These are phyloP conservation scores for Heterobasidion parviporum DNA, from an alignment of 1,284 basidiomycete genomes.

Conservation along the genomic window DNA sequence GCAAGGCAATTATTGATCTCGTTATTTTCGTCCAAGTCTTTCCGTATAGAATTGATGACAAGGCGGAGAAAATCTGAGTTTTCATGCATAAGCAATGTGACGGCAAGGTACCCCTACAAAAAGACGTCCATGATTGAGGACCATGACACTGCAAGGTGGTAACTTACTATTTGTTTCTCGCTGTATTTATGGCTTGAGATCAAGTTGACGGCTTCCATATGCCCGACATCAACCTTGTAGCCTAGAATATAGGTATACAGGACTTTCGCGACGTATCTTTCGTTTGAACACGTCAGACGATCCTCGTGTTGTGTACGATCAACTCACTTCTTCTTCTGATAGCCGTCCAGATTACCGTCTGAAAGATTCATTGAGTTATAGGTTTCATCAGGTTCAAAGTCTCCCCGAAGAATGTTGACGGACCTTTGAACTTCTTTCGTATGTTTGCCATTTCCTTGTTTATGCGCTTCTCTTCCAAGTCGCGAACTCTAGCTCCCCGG, in stretches of 20 bases:
- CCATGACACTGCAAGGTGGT: constrained; percentile 1
- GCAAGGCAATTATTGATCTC: constrained; percentile 97
- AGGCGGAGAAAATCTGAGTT: constrained; percentile 94
- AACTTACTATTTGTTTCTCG: constrained; percentile 95
- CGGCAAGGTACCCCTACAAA: constrained; percentile 87
- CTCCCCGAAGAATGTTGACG: not conserved
- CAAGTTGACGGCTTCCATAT: constrained; percentile 98
- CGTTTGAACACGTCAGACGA: constrained; percentile 8
- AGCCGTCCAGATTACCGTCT: constrained; percentile 97
- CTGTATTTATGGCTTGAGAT: constrained; percentile 95
- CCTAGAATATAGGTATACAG: constrained; percentile 99
- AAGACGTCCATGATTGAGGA: not conserved
- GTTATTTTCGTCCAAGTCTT: constrained; percentile 92
- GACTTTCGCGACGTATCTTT: constrained; percentile 89
- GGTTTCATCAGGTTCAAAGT: not conserved
- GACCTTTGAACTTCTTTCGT: constrained; percentile 96
- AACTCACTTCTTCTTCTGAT: constrained; percentile 96
- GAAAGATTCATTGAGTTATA: constrained; percentile 7
- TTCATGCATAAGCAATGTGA: constrained; percentile 97
- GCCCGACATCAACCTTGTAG: constrained; percentile 97
- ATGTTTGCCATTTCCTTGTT: constrained; percentile 99
- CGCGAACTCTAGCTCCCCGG: constrained; percentile 82
- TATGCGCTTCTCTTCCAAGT: constrained; percentile 93
- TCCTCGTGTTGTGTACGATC: not conserved
- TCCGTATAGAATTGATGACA: constrained; percentile 96